Evolutionary conservation across 2,329 filamentous ascomycete genomes (phyloP).

Genomic region (Hypoxylon sp.): DNA sequence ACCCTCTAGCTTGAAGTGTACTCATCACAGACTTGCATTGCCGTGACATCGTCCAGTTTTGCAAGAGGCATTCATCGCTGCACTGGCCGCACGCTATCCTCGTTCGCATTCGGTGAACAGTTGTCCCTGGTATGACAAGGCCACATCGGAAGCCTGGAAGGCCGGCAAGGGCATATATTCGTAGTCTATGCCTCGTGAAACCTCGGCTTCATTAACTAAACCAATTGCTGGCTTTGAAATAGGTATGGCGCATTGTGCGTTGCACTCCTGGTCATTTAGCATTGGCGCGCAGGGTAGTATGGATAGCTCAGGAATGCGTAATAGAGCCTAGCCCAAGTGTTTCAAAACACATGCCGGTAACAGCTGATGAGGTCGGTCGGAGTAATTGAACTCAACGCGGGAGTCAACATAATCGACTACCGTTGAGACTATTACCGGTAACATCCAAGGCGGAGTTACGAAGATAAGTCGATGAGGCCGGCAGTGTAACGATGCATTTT

Average conservation of each 20-base stretch:
- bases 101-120: slow-evolving; percentile 6
- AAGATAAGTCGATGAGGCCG: slow-evolving; percentile 10
- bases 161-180: slow-evolving; percentile 11
- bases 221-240: slow-evolving; percentile 8
- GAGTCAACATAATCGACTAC: slow-evolving; percentile 2
- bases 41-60: slow-evolving; percentile 19
- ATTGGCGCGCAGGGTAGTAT: slow-evolving; percentile 8
- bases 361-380: slow-evolving; percentile 4
- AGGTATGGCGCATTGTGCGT: slow-evolving; percentile 7
- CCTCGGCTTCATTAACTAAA: slow-evolving; percentile 16
- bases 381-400: slow-evolving; percentile 3
- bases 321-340: not conserved
- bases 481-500: slow-evolving; percentile 42
- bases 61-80: slow-evolving; percentile 4
- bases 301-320: not conserved
- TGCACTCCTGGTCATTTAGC: slow-evolving; percentile 1
- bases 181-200: slow-evolving; percentile 19
- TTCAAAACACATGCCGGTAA: slow-evolving; percentile 7
- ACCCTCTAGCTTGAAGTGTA: slow-evolving; percentile 22
- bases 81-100: slow-evolving; percentile 17
- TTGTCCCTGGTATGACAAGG: slow-evolving; percentile 2
- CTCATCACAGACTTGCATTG: slow-evolving; percentile 12
- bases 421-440: slow-evolving; percentile 5
- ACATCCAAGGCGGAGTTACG: slow-evolving; percentile 5
- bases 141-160: slow-evolving; percentile 9